Conservation (phyloP, 345 rosid genomes). For the Syzygium oleosum region DNA sequence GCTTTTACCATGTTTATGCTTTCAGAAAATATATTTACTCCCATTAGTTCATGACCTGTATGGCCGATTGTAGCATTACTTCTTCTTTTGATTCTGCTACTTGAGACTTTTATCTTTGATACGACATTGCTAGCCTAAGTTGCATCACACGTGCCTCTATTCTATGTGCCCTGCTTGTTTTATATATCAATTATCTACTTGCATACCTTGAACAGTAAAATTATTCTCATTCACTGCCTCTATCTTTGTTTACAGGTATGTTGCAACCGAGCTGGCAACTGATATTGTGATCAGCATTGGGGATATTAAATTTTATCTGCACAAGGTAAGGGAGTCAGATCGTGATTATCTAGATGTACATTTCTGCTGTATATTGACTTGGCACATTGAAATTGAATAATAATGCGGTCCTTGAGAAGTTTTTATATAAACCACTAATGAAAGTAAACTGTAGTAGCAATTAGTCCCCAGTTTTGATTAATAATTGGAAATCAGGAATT, state of each 20-base stretch:
- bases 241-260: conserved; percentile 31
- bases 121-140: neutral
- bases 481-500: neutral
- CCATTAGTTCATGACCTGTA: neutral
- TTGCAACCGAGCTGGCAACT: conserved; percentile 47
- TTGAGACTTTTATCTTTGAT: neutral
- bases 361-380: neutral
- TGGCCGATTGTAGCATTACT: neutral
- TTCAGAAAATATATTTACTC: neutral
- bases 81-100: neutral
- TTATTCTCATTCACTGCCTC: neutral
- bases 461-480: neutral
- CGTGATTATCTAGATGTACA: neutral
- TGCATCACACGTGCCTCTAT: neutral
- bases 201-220: neutral
- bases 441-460: neutral
- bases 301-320: conserved; percentile 48
- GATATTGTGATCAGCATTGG: conserved; percentile 44
- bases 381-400: neutral
- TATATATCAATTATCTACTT: neutral
- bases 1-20: neutral
- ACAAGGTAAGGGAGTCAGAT: conserved; percentile 35
- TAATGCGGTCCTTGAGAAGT: neutral
- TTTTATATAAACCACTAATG: neutral
- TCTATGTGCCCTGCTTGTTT: neutral